Conservation (phyloP, 345 rosid genomes). For the Nephelium lappaceum region DNA sequence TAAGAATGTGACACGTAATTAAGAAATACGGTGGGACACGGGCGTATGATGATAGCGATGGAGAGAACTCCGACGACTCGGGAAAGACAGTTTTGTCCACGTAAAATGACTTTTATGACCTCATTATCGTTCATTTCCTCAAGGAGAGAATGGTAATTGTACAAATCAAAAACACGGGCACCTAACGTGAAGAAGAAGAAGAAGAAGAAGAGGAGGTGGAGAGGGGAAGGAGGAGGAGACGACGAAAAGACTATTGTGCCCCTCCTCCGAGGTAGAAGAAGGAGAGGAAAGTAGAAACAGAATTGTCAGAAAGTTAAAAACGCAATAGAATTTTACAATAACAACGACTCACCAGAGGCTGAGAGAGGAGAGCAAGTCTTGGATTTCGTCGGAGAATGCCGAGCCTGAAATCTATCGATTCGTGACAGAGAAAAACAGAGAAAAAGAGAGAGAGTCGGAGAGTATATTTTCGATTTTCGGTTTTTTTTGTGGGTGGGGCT, state of each 20-base stretch:
- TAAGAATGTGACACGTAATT: background rate
- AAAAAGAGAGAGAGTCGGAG: background rate
- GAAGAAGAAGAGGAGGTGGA: background rate
- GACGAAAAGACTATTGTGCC: too few relatives aligned
- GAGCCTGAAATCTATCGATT: too few relatives aligned
- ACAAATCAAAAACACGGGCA: background rate
- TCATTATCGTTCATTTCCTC: background rate
- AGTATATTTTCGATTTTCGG: too few relatives aligned
- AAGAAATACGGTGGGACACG: too few relatives aligned
- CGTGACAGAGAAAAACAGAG: background rate
- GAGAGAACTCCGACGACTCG: background rate
- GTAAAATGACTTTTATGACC: background rate
- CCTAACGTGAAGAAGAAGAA: too few relatives aligned
- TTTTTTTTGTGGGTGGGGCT: too few relatives aligned
- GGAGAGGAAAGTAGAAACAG: too few relatives aligned
- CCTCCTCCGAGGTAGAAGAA: background rate
- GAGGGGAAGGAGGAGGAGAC: too few relatives aligned
- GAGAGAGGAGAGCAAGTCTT: background rate
- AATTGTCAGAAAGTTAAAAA: too few relatives aligned
- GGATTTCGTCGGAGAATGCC: too few relatives aligned
- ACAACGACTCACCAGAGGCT: background rate
- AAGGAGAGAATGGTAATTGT: background rate
- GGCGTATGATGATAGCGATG: background rate
- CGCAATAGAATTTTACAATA: background rate
- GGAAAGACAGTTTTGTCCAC: background rate